Percentiles rank a stretch among this genome's conserved stretches.
Conservation (phyloP, 805 yeast species). For the Metschnikowia amazonensis region DNA sequence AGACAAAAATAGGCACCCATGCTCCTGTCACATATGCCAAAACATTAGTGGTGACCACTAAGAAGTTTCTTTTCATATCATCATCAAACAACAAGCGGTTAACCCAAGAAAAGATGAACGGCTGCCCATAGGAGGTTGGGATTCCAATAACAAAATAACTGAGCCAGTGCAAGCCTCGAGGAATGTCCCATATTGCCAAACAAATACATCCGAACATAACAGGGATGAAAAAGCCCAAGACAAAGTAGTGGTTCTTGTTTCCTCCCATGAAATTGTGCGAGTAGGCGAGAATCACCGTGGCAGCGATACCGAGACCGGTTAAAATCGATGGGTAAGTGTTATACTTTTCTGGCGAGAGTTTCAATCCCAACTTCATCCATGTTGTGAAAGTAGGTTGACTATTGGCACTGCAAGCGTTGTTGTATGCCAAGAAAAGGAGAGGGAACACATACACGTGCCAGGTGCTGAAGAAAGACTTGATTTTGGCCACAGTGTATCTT, state of each 20-base stretch:
- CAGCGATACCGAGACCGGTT: slow-evolving; percentile 36
- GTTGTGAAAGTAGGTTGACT: slow-evolving; percentile 42
- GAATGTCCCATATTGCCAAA: slow-evolving; percentile 47
- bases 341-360: slow-evolving; percentile 30
- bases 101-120: slow-evolving; percentile 55
- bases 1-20: slow-evolving; percentile 38
- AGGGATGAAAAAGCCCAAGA: slow-evolving; percentile 35
- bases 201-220: slow-evolving; percentile 41
- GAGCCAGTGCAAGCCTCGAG: slow-evolving; percentile 47
- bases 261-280: slow-evolving; percentile 36
- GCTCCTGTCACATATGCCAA: slow-evolving; percentile 39
- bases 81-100: slow-evolving; percentile 43
- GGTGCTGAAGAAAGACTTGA: slow-evolving; percentile 41
- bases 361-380: slow-evolving; percentile 42
- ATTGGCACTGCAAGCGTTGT: slow-evolving; percentile 31
- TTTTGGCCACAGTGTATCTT: slow-evolving; percentile 37
- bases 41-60: slow-evolving; percentile 37
- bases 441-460: slow-evolving; percentile 51
- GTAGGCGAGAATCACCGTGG: slow-evolving; percentile 34
- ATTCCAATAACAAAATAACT: slow-evolving; percentile 46
- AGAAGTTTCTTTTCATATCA: slow-evolving; percentile 31
- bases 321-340: slow-evolving; percentile 41
- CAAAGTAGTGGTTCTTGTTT: slow-evolving; percentile 31
- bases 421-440: slow-evolving; percentile 34
- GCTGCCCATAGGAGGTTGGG: slow-evolving; percentile 52